Percentiles rank a stretch among this genome's conserved stretches.
phyloP scores from a whole-genome alignment of 768 basidiomycete species.

The Pleurotus citrinopileatus region DNA sequence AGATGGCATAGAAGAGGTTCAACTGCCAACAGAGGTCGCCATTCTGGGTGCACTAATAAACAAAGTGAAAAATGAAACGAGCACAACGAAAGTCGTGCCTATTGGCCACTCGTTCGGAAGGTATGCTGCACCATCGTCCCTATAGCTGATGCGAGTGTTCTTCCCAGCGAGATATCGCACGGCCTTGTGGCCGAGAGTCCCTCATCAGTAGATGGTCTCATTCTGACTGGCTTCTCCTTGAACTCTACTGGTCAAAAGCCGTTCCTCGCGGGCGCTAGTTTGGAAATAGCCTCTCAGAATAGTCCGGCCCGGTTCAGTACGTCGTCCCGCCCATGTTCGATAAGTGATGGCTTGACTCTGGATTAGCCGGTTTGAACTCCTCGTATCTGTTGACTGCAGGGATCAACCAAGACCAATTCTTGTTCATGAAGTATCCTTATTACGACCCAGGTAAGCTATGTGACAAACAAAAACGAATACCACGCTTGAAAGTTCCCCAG shows the following conservation, averaged over 20 bases:
- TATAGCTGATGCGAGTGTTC: background rate
- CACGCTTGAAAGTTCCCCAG: constrained; percentile 7
- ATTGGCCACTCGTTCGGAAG: constrained; percentile 24
- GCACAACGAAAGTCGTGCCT: constrained; percentile 16
- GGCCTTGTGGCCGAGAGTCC: constrained; percentile 17
- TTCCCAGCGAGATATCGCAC: constrained; percentile 15
- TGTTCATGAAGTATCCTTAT: constrained; percentile 18
- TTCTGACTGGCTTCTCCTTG: constrained; percentile 19
- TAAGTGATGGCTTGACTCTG: background rate
- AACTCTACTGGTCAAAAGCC: constrained; percentile 9
- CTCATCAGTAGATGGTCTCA: constrained; percentile 17
- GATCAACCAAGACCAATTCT: constrained; percentile 16
- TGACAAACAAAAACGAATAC: background rate
- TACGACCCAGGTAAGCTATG: constrained; percentile 17
- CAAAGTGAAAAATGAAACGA: constrained; percentile 9
- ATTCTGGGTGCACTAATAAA: constrained; percentile 16
- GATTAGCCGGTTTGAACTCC: constrained; percentile 13
- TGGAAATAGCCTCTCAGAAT: constrained; percentile 17
- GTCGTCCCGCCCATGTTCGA: background rate
- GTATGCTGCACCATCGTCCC: constrained; percentile 8
- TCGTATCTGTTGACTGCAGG: constrained; percentile 17
- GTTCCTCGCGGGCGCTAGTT: constrained; percentile 15
- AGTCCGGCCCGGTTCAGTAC: constrained; percentile 17
- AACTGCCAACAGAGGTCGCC: constrained; percentile 17
- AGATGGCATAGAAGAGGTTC: constrained; percentile 21